Base-by-base conservation (phyloP, 805 yeast genomes). In the Vanderwaltozyma polyspora region DNA sequence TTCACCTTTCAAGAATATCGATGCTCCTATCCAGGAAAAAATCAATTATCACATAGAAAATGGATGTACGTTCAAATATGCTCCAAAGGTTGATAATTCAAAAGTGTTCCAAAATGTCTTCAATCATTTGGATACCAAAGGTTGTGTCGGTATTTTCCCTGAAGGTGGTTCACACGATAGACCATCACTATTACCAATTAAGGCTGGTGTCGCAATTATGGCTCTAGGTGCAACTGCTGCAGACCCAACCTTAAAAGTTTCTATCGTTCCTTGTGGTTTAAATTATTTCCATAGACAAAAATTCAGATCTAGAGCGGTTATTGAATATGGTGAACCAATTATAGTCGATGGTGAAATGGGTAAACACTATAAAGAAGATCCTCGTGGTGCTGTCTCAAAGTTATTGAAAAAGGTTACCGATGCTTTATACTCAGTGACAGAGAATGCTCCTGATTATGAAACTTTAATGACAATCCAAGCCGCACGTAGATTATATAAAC, bases 151-250 rank as follows among this genome's bases (percentile, higher is more conserved):
- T 3, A 82, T 91, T 29, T 91, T 86, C 63, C 96, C 98, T 7
- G 98, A 91, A 64, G 98, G 98, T 39, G 98, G 98, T 1, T 85
- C 95, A 10, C 98, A 89, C 51, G 98, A 89, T 57, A 69, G 98
- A 45, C 77, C 97, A 0, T 93, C 85, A 42, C 60, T 89, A 45
- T 67, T 89, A 33, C 98, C 98, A 0, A 64, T 89, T 45, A 89
- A 91, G 54, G 95, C 97, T 1, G 98, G 98, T 42, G 96, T 91
- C 7, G 95, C 95, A 3, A 80, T 89, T 36, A 89, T 89, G 97
- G 97, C 97, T 0, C 64, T 89, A 14, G 97, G 96, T 12, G 94
- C 97, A 0, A 72, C 83, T 66, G 84, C 80, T 16, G 70, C 76
- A 30, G 73, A 80, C 43, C 86, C 91, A 0, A 63, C 67, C 19